Evolutionary conservation across 768 basidiomycete species (phyloP), one percentile per base, ranked within the genome.

Genomic region (Vishniacozyma victoriae): DNA sequence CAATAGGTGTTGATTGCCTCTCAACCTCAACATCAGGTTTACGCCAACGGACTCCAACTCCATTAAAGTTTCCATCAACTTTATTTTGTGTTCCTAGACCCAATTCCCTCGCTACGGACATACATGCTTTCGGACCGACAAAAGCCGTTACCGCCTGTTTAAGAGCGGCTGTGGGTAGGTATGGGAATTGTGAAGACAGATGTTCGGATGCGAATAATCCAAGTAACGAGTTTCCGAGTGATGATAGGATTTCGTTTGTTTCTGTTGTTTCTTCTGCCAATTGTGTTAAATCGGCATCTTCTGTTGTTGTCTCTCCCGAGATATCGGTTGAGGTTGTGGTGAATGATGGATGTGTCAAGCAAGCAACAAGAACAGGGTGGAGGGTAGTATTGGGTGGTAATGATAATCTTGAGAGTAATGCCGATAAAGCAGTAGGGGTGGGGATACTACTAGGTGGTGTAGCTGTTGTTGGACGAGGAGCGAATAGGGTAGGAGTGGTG

Each of bases 91-190:
- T 33, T 9, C 29, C 29, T 2, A 71, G 50, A 18, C 70, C 64
- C 20, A 71, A 47, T 73, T 90, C 86, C 49, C 82, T 80, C 20
- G 92, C 92, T 41, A 96, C 83, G 56, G 78, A 81, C 33, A 86
- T 82, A 63, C 87, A 89, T 4, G 85, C 83, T 56, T 80, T 75
- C 14, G 87, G 83, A 13, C 93, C 93, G 25, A 91, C 92, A 71
- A 88, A 87, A 45, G 90, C 87, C 35, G 87, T 90, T 49, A 93
- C 81, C 13, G 87, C 90, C 5, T 87, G 86, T 74, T 95, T 92
- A 59, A 88, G 74, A 19, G 90, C 90, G 46, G 87, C 82, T 18
- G 88, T 90, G 1, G 93, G 93, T 22, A 97, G 79, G 64, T 92
- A 84, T 0, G 93, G 93, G 71, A 85, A 96, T 37, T 81, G 77